Evolutionary conservation across 768 basidiomycete species (phyloP).

Genomic region (Tylopilus plumbeoviolaceoides): DNA sequence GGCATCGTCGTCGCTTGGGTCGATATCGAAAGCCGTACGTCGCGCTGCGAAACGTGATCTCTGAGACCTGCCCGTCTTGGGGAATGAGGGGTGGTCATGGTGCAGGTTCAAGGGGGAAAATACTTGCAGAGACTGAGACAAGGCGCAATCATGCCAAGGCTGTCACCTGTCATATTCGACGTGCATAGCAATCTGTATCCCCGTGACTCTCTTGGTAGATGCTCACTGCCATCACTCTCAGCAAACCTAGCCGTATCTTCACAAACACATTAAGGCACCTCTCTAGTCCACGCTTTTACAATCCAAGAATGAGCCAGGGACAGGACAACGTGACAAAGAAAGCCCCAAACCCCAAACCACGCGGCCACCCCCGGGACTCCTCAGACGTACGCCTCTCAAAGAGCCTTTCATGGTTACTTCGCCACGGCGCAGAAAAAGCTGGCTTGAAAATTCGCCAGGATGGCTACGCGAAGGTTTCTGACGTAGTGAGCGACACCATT

Average conservation of each 20-base stretch:
- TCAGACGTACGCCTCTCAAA: slow-evolving; percentile 75
- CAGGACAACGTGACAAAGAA: slow-evolving; percentile 6
- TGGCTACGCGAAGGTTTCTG: slow-evolving; percentile 78
- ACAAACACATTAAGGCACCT: not conserved
- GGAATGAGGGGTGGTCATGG: slow-evolving; percentile 28
- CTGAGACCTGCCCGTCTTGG: slow-evolving; percentile 39
- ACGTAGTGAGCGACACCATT: slow-evolving; percentile 62
- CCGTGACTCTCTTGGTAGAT: not conserved
- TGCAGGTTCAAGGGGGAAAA: slow-evolving; percentile 1
- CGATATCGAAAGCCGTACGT: slow-evolving; percentile 31
- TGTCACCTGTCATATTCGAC: not conserved
- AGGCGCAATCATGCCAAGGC: not conserved
- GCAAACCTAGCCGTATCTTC: not conserved
- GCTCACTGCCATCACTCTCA: not conserved
- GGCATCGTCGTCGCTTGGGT: slow-evolving; percentile 13
- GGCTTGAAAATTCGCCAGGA: slow-evolving; percentile 74
- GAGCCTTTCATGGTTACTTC: slow-evolving; percentile 85
- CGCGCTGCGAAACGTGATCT: slow-evolving; percentile 46
- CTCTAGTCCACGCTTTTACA: slow-evolving; percentile 1
- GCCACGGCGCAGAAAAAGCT: slow-evolving; percentile 81
- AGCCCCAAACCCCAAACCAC: slow-evolving; percentile 39
- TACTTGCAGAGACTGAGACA: slow-evolving; percentile 3
- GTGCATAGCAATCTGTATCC: not conserved
- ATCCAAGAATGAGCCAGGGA: slow-evolving; percentile 9
- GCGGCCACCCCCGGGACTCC: slow-evolving; percentile 59